Conservation (phyloP, 768 basidiomycete species). For the Boletus rufocinnamomeus region DNA sequence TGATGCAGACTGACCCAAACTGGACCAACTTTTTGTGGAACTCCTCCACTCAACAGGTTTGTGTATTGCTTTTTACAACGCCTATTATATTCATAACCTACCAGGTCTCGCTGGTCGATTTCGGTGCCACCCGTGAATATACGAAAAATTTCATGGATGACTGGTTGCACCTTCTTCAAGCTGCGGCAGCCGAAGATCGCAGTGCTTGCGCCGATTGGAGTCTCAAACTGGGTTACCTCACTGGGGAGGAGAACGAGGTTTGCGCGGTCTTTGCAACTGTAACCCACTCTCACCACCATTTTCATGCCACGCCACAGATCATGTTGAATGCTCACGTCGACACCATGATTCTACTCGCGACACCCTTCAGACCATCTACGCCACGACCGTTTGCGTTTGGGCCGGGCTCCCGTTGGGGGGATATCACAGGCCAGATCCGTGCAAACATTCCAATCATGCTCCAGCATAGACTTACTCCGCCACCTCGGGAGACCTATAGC, state of each 20-base stretch:
- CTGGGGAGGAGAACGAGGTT: slow-evolving; percentile 84
- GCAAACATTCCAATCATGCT: slow-evolving; percentile 89
- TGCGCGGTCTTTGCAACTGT: not conserved
- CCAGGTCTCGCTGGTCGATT: slow-evolving; percentile 88
- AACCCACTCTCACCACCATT: not conserved
- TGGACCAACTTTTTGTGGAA: slow-evolving; percentile 98
- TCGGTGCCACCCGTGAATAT: slow-evolving; percentile 92
- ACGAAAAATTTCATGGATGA: slow-evolving; percentile 81
- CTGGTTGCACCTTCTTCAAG: slow-evolving; percentile 83
- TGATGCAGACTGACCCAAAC: slow-evolving; percentile 99
- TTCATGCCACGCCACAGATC: slow-evolving; percentile 34
- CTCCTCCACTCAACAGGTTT: slow-evolving; percentile 57
- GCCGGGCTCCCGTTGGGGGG: slow-evolving; percentile 58
- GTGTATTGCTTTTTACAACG: slow-evolving; percentile 1
- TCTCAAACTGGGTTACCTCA: slow-evolving; percentile 83
- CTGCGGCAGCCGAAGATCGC: slow-evolving; percentile 71
- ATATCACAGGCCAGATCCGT: slow-evolving; percentile 77
- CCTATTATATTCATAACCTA: not conserved
- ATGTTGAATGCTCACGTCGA: slow-evolving; percentile 88
- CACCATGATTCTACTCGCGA: slow-evolving; percentile 82
- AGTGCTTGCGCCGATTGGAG: slow-evolving; percentile 72
- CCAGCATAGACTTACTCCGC: slow-evolving; percentile 83
- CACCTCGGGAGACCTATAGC: slow-evolving; percentile 93
- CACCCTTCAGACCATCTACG: slow-evolving; percentile 72
- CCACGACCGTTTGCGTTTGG: slow-evolving; percentile 82